These are phyloP conservation scores for Populus simonii DNA, from an alignment of 345 rosid species.

Conservation along the genomic window DNA sequence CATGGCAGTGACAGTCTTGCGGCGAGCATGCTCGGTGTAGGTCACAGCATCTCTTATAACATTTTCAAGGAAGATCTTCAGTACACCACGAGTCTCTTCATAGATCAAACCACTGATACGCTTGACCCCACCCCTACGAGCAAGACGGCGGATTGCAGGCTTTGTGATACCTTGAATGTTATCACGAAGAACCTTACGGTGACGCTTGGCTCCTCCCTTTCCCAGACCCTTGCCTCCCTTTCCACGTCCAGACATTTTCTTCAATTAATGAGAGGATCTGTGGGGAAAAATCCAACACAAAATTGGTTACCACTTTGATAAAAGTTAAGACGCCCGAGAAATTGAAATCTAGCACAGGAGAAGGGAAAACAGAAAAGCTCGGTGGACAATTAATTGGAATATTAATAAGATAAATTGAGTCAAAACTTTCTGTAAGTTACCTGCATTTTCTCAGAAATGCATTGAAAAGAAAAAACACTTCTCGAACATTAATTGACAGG, in stretches of 20 bases:
- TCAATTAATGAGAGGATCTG: not conserved
- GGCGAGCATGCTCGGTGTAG: slow-evolving; percentile 22
- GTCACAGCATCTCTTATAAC: slow-evolving; percentile 17
- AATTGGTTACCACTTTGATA: not conserved
- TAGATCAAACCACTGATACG: slow-evolving; percentile 16
- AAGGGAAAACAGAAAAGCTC: not conserved
- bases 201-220: slow-evolving; percentile 23
- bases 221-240: slow-evolving; percentile 23
- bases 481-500: not conserved
- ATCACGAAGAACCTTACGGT: slow-evolving; percentile 18
- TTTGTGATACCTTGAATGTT: slow-evolving; percentile 19
- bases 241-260: slow-evolving; percentile 20
- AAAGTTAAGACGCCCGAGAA: not conserved
- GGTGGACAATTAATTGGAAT: too few relatives aligned
- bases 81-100: slow-evolving; percentile 13
- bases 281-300: too few relatives aligned
- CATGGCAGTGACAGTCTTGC: slow-evolving; percentile 25
- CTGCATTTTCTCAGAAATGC: not conserved
- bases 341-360: too few relatives aligned
- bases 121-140: slow-evolving; percentile 13
- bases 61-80: slow-evolving; percentile 17
- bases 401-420: not conserved
- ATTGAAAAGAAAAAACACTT: not conserved
- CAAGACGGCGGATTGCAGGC: slow-evolving; percentile 16
- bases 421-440: not conserved